These are phyloP conservation scores for Agaricus subrufescens DNA, from an alignment of 768 basidiomycete genomes.

Conservation along the genomic window DNA sequence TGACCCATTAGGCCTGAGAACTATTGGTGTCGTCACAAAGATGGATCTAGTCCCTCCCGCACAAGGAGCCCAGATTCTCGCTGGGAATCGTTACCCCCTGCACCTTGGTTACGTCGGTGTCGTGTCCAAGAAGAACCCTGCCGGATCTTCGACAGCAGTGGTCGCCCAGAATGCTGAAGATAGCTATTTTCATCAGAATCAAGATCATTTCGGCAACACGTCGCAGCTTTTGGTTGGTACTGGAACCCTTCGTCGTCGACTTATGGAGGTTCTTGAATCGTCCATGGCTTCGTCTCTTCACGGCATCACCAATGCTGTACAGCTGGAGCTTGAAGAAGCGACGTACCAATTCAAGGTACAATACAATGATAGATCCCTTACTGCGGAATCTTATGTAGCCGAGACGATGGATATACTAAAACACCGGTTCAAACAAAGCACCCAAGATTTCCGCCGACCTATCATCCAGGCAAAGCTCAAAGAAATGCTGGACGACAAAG, in stretches of 20 bases:
- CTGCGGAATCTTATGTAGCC: conserved; percentile 95
- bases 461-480: conserved; percentile 87
- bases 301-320: conserved; percentile 94
- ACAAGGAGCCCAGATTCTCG: conserved; percentile 73
- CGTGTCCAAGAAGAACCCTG: conserved; percentile 72
- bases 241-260: conserved; percentile 78
- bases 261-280: conserved; percentile 97
- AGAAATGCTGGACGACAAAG: conserved; percentile 89
- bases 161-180: conserved; percentile 54
- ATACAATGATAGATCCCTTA: conserved; percentile 92
- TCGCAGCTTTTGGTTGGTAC: conserved; percentile 86
- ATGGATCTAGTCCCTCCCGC: conserved; percentile 95
- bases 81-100: conserved; percentile 92
- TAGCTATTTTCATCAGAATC: conserved; percentile 63
- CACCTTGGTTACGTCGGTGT: conserved; percentile 98
- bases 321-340: conserved; percentile 94
- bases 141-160: conserved; percentile 42
- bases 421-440: conserved; percentile 81
- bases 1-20: conserved; percentile 91
- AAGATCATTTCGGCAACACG: conserved; percentile 55
- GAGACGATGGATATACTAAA: conserved; percentile 95
- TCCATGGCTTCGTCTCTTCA: conserved; percentile 97
- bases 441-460: conserved; percentile 82
- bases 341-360: conserved; percentile 99
- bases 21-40: conserved; percentile 97